Evolutionary conservation across 2,329 filamentous ascomycete genomes (phyloP).

Genomic region (Sordariomycetes sp.): DNA sequence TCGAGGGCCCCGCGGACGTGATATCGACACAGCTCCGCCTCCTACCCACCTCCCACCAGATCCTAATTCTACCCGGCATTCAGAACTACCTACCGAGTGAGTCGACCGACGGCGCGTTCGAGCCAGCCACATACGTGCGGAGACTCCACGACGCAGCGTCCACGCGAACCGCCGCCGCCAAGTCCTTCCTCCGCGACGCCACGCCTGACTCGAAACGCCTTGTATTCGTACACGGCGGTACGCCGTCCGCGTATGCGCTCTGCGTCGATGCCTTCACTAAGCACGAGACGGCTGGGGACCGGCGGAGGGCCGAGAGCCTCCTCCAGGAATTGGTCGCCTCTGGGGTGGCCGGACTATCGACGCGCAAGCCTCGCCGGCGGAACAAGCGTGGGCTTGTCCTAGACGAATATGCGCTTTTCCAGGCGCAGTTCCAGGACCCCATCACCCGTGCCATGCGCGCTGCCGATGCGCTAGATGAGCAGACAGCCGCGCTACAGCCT

Average conservation of each 20-base stretch:
- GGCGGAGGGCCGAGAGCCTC: slow-evolving; percentile 35
- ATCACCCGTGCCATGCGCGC: slow-evolving; percentile 45
- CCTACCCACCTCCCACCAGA: slow-evolving; percentile 46
- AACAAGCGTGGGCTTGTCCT: background rate
- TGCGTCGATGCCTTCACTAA: slow-evolving; percentile 45
- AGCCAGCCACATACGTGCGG: slow-evolving; percentile 28
- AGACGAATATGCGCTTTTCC: background rate
- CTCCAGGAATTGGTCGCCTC: slow-evolving; percentile 40
- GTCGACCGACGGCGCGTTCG: slow-evolving; percentile 14
- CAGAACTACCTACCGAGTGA: slow-evolving; percentile 30
- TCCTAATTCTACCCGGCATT: slow-evolving; percentile 45
- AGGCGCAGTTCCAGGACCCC: slow-evolving; percentile 27
- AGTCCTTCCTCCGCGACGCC: slow-evolving; percentile 37
- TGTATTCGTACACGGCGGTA: slow-evolving; percentile 51
- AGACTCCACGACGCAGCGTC: slow-evolving; percentile 38
- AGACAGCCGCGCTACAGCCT: slow-evolving; percentile 43
- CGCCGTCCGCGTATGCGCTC: slow-evolving; percentile 38
- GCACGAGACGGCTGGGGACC: slow-evolving; percentile 37
- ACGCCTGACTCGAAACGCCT: slow-evolving; percentile 36
- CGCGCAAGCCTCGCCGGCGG: background rate
- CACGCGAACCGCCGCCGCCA: slow-evolving; percentile 35
- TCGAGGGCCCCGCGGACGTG: slow-evolving; percentile 44
- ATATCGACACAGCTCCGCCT: slow-evolving; percentile 50
- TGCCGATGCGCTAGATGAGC: slow-evolving; percentile 44
- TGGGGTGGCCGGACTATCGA: slow-evolving; percentile 27